Conservation (phyloP, 2,329 filamentous ascomycete species). For the Epichloe brachyelytri region DNA sequence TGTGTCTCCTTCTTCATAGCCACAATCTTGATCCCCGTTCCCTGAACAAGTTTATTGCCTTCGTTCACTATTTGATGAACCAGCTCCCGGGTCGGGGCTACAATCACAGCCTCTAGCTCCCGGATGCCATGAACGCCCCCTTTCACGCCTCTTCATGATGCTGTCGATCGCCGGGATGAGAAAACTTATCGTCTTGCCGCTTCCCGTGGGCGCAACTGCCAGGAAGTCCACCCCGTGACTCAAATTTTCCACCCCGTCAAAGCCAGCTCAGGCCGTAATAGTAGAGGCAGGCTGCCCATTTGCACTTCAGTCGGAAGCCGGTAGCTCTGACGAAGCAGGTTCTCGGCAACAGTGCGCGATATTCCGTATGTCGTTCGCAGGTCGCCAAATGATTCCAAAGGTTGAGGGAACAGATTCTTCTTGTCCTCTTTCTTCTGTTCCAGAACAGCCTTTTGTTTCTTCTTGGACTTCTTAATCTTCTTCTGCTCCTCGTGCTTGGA, state of each 20-base stretch:
- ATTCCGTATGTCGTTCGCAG: conserved; percentile 61
- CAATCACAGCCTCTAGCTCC: conserved; percentile 51
- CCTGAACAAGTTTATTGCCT: conserved; percentile 63
- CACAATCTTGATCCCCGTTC: conserved; percentile 67
- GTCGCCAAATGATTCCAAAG: conserved; percentile 64
- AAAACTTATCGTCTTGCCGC: conserved; percentile 91
- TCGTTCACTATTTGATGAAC: conserved; percentile 74
- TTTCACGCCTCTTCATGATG: conserved; percentile 46
- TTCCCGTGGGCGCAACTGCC: conserved; percentile 85
- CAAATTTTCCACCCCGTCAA: conserved; percentile 26
- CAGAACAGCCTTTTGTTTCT: conserved; percentile 34
- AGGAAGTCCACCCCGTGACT: conserved; percentile 54
- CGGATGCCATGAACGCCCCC: conserved; percentile 27
- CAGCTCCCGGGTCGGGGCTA: conserved; percentile 69
- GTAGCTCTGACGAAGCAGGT: conserved; percentile 76
- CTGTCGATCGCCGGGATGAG: conserved; percentile 75
- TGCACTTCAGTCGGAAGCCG: conserved; percentile 87
- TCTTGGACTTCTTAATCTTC: conserved; percentile 41
- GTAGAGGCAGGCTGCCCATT: conserved; percentile 67
- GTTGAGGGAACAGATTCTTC: conserved; percentile 61
- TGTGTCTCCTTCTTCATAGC: conserved; percentile 79
- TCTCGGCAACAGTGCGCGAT: conserved; percentile 59
- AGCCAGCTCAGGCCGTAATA: conserved; percentile 47
- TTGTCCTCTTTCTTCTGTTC: conserved; percentile 38
- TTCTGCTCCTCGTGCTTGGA: conserved; percentile 32